Percentiles rank a stretch among this genome's conserved stretches.
Evolutionary conservation across 306 rosid genomes (phyloP).

Genomic region (Prunus armeniaca): DNA sequence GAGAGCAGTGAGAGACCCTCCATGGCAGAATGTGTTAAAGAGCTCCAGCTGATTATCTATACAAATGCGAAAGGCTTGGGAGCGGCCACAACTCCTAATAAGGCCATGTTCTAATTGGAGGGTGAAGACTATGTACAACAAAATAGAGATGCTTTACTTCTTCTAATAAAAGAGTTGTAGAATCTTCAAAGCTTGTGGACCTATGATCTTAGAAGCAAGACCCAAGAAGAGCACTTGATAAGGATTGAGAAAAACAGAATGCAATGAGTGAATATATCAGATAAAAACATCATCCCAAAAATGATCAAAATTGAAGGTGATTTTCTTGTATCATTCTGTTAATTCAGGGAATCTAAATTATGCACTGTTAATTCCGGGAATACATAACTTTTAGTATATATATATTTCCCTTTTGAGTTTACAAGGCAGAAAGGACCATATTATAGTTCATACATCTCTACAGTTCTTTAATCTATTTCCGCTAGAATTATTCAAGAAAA

Average conservation of each 20-base stretch:
- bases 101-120: background rate
- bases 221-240: constrained; percentile 21
- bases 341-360: constrained; percentile 2
- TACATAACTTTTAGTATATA: constrained; percentile 3
- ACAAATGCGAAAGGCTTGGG: constrained; percentile 70
- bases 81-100: constrained; percentile 33
- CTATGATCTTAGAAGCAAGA: constrained; percentile 25
- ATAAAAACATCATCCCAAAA: constrained; percentile 20
- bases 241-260: constrained; percentile 6
- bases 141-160: constrained; percentile 23
- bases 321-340: constrained; percentile 24
- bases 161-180: constrained; percentile 20
- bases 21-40: constrained; percentile 74
- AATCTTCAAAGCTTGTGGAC: constrained; percentile 12
- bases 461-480: background rate
- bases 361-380: constrained; percentile 12
- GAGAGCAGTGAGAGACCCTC: constrained; percentile 85
- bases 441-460: background rate
- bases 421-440: background rate
- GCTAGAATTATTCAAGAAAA: background rate
- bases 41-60: constrained; percentile 67
- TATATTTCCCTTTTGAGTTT: background rate
- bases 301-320: constrained; percentile 2
- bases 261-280: constrained; percentile 30
- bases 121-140: constrained; percentile 12